Percentiles rank a stretch among this genome's conserved stretches.
Evolutionary conservation across 208 protist genomes (phyloP).

Genomic region (Trypanosomatidae sp.): DNA sequence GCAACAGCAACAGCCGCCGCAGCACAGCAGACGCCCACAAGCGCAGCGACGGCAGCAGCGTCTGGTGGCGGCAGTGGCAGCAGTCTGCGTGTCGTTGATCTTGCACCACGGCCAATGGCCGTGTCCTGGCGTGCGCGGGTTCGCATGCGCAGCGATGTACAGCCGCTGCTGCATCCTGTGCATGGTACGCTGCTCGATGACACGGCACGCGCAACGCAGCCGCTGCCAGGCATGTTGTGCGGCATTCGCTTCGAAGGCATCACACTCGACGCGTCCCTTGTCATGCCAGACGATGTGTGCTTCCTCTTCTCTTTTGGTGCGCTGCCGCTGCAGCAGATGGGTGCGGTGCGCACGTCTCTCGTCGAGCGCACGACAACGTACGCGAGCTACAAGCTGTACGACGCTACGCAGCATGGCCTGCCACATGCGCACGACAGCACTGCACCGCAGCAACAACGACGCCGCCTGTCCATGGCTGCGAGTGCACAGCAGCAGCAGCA

Average conservation of each 20-base stretch:
- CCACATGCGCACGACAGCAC: too few species aligned
- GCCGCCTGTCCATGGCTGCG: too few species aligned
- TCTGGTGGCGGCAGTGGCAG: too few species aligned
- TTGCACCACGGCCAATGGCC: constrained; percentile 40
- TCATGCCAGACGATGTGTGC: constrained; percentile 52
- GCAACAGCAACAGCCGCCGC: constrained; percentile 25
- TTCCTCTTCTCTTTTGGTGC: constrained; percentile 80
- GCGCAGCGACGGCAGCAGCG: too few species aligned
- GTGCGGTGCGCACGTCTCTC: constrained; percentile 25
- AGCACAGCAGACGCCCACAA: too few species aligned
- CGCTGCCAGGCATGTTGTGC: constrained; percentile 29
- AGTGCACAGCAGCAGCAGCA: too few species aligned
- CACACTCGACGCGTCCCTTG: constrained; percentile 26
- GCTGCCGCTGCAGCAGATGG: constrained; percentile 64
- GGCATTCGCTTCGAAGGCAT: constrained; percentile 81
- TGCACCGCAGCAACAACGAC: too few species aligned
- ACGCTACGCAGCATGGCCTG: too few species aligned
- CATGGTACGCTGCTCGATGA: constrained; percentile 43
- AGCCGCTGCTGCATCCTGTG: constrained; percentile 68
- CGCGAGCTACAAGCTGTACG: constrained; percentile 51
- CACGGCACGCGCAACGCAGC: constrained; percentile 11
- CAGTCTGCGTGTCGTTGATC: constrained; percentile 43
- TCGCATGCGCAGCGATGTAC: constrained; percentile 38
- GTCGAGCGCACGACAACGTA: constrained; percentile 35
- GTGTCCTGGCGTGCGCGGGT: constrained; percentile 55